Evolutionary conservation across 305 asterid genomes (phyloP).

Genomic region (Nicotiana rustica): DNA sequence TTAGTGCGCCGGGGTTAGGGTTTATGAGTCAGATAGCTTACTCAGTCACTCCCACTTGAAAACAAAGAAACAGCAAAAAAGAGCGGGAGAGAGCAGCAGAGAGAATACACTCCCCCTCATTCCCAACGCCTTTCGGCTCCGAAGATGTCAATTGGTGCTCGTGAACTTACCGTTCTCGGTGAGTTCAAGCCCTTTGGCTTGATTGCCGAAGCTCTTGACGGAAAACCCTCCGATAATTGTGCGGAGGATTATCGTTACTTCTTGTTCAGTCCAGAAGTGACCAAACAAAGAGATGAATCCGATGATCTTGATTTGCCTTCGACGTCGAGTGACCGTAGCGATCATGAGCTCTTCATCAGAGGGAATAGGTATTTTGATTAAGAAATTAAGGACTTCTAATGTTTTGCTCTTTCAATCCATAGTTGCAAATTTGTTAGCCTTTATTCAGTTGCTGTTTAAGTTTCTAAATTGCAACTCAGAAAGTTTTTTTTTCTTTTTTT

Average conservation of each 20-base stretch:
- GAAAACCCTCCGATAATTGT: constrained; percentile 46
- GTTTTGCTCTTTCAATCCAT: not conserved
- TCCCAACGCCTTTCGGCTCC: constrained; percentile 32
- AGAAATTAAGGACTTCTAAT: not conserved
- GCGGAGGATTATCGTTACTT: constrained; percentile 58
- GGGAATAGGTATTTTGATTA: constrained; percentile 64
- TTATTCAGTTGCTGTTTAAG: not conserved
- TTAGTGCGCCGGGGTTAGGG: not conserved
- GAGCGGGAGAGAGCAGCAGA: not conserved
- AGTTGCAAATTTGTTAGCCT: not conserved
- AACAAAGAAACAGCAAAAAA: not conserved
- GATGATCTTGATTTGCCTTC: constrained; percentile 47
- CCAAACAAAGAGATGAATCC: constrained; percentile 60
- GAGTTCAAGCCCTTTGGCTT: constrained; percentile 80
- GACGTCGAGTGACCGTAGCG: constrained; percentile 58
- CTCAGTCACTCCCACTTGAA: not conserved
- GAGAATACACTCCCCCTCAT: not conserved
- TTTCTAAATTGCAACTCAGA: not conserved
- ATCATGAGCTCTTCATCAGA: constrained; percentile 76
- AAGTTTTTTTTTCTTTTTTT: not conserved
- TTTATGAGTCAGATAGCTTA: not conserved
- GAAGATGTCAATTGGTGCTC: constrained; percentile 63
- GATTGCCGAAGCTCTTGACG: constrained; percentile 73
- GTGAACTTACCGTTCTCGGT: constrained; percentile 64
- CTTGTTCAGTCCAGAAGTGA: constrained; percentile 67